Evolutionary conservation across 257 asterid species (phyloP), one percentile per base, ranked within the genome.

Genomic region (Cordia subcordata): DNA sequence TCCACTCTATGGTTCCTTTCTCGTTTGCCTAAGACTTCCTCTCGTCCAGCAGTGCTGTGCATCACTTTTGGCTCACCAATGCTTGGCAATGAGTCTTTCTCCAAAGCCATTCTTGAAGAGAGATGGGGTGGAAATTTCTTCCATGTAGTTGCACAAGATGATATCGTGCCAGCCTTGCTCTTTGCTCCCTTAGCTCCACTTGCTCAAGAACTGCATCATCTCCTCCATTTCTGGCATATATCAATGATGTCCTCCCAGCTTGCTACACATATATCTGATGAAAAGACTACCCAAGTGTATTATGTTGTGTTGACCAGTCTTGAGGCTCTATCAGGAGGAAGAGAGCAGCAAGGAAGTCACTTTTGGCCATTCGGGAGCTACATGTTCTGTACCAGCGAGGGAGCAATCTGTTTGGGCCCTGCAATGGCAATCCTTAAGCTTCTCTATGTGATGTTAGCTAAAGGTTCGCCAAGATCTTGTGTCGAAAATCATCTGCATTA

Each of bases 291-390:
- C 22, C 73, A 70, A 8, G 61, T 84, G 16, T 75, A 77, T 35
- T 63, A 47, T 10, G 11, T 58, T 0, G 85, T 86, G 37, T 51
- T 75, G 77, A 69, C 72, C 21, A 76, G 76, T 63, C 75, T 76
- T 18, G 71, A 71, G 67, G 65, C 58, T 62, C 57, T 79, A 59
- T 63, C 71, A 3, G 50, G 21, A 49, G 83, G 70, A 53, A 76
- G 58, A 15, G 67, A 64, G 50, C 42, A 33, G 10, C 66, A 59
- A 46, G 60, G 65, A 9, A 72, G 73, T 27, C 18, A 60, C 23
- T 87, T 77, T 68, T 82, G 84, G 70, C 97, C 97, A 0, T 90
- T 82, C 35, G 96, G 97, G 72, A 85, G 87, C 77, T 90, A 81
- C 49, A 49, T 90, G 84, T 83, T 90, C 60, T 90, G 96, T 76